Percentiles rank a stretch among this genome's conserved stretches.
These are phyloP conservation scores for Priceomyces melissophilus DNA, from an alignment of 805 yeast genomes.

Conservation along the genomic window DNA sequence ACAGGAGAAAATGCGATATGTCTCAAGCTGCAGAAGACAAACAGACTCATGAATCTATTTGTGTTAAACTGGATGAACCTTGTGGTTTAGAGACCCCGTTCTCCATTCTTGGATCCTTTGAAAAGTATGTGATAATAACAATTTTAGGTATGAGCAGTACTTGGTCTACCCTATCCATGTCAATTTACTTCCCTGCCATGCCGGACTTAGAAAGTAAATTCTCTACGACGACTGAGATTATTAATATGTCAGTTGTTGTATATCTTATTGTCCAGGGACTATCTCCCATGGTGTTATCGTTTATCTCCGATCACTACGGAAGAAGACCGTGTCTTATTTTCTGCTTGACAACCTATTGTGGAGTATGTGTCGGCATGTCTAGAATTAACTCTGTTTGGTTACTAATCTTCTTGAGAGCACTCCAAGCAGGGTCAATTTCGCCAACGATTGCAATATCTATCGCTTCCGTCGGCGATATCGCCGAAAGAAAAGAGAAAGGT, in stretches of 20 bases:
- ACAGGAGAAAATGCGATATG: too few species aligned
- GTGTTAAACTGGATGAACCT: too few species aligned
- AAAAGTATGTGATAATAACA: conserved; percentile 36
- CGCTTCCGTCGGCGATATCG: conserved; percentile 69
- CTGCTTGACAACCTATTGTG: conserved; percentile 52
- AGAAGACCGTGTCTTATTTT: conserved; percentile 60
- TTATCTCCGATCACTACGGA: conserved; percentile 64
- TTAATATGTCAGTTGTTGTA: conserved; percentile 72
- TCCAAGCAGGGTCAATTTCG: conserved; percentile 70
- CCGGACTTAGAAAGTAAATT: conserved; percentile 53
- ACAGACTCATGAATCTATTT: too few species aligned
- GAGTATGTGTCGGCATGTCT: conserved; percentile 63
- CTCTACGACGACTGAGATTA: conserved; percentile 48
- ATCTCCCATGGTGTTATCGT: conserved; percentile 63
- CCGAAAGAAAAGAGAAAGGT: conserved; percentile 62
- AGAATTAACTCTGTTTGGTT: conserved; percentile 51
- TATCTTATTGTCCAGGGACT: conserved; percentile 72
- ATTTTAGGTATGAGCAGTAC: conserved; percentile 45
- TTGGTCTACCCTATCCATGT: conserved; percentile 66
- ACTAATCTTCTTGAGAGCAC: conserved; percentile 57
- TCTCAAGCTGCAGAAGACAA: too few species aligned
- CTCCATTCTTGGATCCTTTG: conserved; percentile 42
- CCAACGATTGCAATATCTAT: conserved; percentile 65
- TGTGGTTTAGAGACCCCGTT: too few species aligned
- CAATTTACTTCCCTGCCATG: conserved; percentile 76